Percentiles rank a stretch among this genome's conserved stretches.
Evolutionary conservation across 106 monocot species (phyloP).

Genomic region (Phalaenopsis aphrodite): DNA sequence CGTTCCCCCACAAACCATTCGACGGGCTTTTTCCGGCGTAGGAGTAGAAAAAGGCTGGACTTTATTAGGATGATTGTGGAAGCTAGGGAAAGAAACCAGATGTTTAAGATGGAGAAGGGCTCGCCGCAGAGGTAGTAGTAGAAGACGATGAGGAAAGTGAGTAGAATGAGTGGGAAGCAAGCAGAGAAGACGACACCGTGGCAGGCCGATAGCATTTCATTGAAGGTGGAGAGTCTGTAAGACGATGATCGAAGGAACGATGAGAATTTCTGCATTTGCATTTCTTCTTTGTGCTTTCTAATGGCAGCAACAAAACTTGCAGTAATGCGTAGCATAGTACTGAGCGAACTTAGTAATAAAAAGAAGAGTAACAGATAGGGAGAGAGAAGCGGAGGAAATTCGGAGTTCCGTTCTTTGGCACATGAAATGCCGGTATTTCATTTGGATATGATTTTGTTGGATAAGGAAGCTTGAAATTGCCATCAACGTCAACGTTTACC

Average conservation of each 20-base stretch:
- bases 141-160: slow-evolving; percentile 10
- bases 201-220: not conserved
- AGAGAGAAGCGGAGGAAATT: too few species aligned
- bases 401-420: too few species aligned
- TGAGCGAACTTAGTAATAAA: too few species aligned
- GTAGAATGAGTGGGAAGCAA: not conserved
- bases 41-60: not conserved
- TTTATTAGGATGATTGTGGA: not conserved
- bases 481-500: too few species aligned
- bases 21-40: not conserved
- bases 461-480: too few species aligned
- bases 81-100: slow-evolving; percentile 12
- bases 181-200: not conserved
- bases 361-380: too few species aligned
- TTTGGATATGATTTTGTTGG: too few species aligned
- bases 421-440: too few species aligned
- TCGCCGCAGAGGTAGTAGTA: not conserved
- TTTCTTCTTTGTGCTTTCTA: too few species aligned
- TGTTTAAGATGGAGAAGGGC: not conserved
- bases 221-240: slow-evolving; percentile 21
- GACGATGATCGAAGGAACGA: slow-evolving; percentile 43
- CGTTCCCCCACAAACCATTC: slow-evolving; percentile 60
- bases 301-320: too few species aligned
- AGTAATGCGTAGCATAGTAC: too few species aligned
- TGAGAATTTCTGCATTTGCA: slow-evolving; percentile 2